A percentile compares a stretch with the other conserved stretches of the same genome.
These are phyloP conservation scores for Mycena vitilis DNA, from an alignment of 768 basidiomycete species.

Conservation along the genomic window DNA sequence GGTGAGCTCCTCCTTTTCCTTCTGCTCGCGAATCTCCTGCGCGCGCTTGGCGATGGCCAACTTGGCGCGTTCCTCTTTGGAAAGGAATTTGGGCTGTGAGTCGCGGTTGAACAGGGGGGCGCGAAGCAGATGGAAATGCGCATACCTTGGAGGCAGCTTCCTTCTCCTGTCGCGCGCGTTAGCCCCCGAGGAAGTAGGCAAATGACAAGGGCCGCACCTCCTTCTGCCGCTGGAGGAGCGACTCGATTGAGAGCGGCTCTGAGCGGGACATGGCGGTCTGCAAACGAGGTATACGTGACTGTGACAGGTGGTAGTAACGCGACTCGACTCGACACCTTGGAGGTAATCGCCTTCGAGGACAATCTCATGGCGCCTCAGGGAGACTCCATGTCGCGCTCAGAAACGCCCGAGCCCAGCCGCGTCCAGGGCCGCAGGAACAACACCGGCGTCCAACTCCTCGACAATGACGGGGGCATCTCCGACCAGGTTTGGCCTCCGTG, in stretches of 20 bases:
- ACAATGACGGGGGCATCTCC: conserved; percentile 77
- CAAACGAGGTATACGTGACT: no score
- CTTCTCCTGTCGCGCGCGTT: conserved; percentile 60
- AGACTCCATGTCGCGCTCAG: conserved; percentile 28
- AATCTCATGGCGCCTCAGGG: neutral
- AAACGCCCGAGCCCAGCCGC: conserved; percentile 66
- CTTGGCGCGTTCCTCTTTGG: conserved; percentile 91
- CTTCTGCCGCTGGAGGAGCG: conserved; percentile 86
- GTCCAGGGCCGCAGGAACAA: conserved; percentile 69
- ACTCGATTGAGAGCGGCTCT: conserved; percentile 90
- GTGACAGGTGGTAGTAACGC: no score
- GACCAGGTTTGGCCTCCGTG: conserved; percentile 56
- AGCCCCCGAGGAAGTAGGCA: no score
- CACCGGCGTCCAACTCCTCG: conserved; percentile 66
- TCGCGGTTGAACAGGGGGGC: conserved; percentile 24
- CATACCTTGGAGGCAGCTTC: conserved; percentile 90
- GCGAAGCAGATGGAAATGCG: conserved; percentile 16
- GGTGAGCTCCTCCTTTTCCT: conserved; percentile 70
- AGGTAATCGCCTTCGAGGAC: neutral
- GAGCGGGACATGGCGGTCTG: conserved; percentile 58
- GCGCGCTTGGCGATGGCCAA: conserved; percentile 90
- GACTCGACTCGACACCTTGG: neutral
- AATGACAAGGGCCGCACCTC: conserved; percentile 38
- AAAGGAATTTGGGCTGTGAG: conserved; percentile 89
- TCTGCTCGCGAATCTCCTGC: conserved; percentile 83